Percentiles rank a stretch among this genome's conserved stretches.
Evolutionary conservation across 2,329 filamentous ascomycete genomes (phyloP).

Genomic region (Aureobasidium sp.): DNA sequence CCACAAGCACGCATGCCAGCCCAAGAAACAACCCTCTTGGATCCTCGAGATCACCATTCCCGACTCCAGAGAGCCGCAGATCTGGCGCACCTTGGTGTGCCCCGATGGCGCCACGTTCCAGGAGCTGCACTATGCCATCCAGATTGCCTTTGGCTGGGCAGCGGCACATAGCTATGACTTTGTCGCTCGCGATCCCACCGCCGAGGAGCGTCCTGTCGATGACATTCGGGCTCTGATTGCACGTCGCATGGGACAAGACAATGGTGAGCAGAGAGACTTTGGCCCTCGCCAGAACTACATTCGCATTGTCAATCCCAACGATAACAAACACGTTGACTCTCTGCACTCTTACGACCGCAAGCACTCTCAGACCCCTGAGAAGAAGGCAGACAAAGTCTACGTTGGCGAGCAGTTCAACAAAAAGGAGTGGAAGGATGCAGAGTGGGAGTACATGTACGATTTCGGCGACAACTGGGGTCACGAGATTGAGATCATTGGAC

Average conservation of each 20-base stretch:
- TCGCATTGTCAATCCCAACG: background rate
- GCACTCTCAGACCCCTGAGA: slow-evolving; percentile 20
- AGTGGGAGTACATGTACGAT: slow-evolving; percentile 24
- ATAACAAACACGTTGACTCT: slow-evolving; percentile 12
- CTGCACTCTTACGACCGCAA: slow-evolving; percentile 14
- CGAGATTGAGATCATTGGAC: slow-evolving; percentile 20
- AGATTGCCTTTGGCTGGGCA: slow-evolving; percentile 26
- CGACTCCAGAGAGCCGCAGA: slow-evolving; percentile 20
- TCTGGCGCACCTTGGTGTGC: slow-evolving; percentile 24
- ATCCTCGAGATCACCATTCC: slow-evolving; percentile 22
- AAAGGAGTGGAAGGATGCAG: slow-evolving; percentile 14
- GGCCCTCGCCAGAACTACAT: slow-evolving; percentile 5
- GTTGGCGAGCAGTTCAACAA: slow-evolving; percentile 20
- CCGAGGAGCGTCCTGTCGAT: background rate
- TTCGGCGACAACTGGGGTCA: slow-evolving; percentile 26
- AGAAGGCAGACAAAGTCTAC: slow-evolving; percentile 17
- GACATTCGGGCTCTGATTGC: background rate
- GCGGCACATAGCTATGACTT: slow-evolving; percentile 24
- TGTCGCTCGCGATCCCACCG: slow-evolving; percentile 8
- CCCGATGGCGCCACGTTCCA: slow-evolving; percentile 22
- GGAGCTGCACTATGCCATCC: slow-evolving; percentile 24
- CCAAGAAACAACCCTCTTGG: slow-evolving; percentile 21
- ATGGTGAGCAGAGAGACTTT: background rate
- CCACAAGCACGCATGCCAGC: slow-evolving; percentile 20
- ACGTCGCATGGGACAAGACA: background rate